phyloP scores from a whole-genome alignment of 139 green algal species.

The Tetradesmus lagerheimii region DNA sequence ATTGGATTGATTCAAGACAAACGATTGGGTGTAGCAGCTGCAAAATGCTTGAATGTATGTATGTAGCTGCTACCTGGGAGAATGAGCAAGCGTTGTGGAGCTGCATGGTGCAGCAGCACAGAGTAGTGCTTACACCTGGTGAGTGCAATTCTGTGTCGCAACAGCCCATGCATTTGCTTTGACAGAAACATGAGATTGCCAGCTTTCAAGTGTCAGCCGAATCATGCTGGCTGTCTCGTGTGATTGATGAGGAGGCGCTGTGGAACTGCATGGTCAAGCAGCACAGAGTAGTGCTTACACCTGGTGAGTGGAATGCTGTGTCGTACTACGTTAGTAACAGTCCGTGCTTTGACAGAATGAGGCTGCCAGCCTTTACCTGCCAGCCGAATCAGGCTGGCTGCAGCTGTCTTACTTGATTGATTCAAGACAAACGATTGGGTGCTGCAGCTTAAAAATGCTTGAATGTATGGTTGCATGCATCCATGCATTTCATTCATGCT shows the following conservation, averaged over 20 bases:
- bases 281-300: neutral
- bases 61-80: too few relatives aligned
- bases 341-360: too few relatives aligned
- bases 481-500: too few relatives aligned
- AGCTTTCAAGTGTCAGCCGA: neutral
- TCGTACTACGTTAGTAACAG: too few relatives aligned
- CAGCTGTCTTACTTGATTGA: neutral
- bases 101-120: neutral
- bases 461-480: too few relatives aligned
- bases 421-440: neutral
- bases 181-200: too few relatives aligned
- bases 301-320: too few relatives aligned
- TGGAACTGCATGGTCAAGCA: slow-evolving; percentile 51
- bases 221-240: neutral
- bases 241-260: slow-evolving; percentile 61
- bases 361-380: neutral
- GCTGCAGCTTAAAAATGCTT: too few relatives aligned
- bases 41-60: too few relatives aligned
- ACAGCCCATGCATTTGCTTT: neutral
- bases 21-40: too few relatives aligned
- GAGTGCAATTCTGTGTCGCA: too few relatives aligned
- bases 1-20: neutral
- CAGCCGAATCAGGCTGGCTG: neutral
- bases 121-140: neutral
- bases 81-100: slow-evolving; percentile 71